Percentiles rank a stretch among this genome's conserved stretches.
These are phyloP conservation scores for Zymoseptoria pseudotritici DNA, from an alignment of 2,329 filamentous ascomycete genomes.

Conservation along the genomic window DNA sequence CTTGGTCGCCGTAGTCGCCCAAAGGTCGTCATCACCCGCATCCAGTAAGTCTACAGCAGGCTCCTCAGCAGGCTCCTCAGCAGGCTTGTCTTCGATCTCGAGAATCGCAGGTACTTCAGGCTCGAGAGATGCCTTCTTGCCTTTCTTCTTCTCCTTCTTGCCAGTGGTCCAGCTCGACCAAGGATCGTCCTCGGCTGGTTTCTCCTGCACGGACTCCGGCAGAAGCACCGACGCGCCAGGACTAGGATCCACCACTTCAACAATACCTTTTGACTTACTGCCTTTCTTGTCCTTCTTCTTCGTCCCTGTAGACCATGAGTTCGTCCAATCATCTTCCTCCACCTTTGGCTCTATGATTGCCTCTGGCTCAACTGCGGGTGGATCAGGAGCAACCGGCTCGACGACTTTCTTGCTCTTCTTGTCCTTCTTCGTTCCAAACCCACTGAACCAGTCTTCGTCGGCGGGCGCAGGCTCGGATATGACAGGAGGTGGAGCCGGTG, in stretches of 20 bases:
- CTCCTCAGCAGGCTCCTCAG: too few relatives aligned
- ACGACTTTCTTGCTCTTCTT: constrained; percentile 36
- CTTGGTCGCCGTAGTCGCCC: constrained; percentile 29
- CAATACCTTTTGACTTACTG: constrained; percentile 35
- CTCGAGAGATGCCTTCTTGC: constrained; percentile 31
- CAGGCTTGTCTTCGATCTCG: constrained; percentile 36
- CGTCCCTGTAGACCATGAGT: constrained; percentile 50
- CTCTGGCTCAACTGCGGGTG: constrained; percentile 33
- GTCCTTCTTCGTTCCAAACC: constrained; percentile 45
- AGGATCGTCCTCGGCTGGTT: constrained; percentile 29
- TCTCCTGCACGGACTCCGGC: constrained; percentile 34
- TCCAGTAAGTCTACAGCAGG: constrained; percentile 17
- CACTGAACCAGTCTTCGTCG: constrained; percentile 48
- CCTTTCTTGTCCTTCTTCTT: constrained; percentile 48
- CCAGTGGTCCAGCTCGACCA: constrained; percentile 24
- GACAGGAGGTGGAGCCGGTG: constrained; percentile 19
- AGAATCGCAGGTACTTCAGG: constrained; percentile 29
- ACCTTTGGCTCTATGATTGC: constrained; percentile 44
- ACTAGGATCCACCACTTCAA: constrained; percentile 30
- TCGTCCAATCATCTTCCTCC: constrained; percentile 45
- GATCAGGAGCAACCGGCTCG: constrained; percentile 15
- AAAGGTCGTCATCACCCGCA: constrained; percentile 21
- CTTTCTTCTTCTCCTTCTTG: constrained; percentile 51
- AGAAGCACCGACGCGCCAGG: constrained; percentile 34
- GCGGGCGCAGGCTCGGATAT: constrained; percentile 14